Evolutionary conservation across 345 rosid genomes (phyloP).

Genomic region (Triadica sebifera): DNA sequence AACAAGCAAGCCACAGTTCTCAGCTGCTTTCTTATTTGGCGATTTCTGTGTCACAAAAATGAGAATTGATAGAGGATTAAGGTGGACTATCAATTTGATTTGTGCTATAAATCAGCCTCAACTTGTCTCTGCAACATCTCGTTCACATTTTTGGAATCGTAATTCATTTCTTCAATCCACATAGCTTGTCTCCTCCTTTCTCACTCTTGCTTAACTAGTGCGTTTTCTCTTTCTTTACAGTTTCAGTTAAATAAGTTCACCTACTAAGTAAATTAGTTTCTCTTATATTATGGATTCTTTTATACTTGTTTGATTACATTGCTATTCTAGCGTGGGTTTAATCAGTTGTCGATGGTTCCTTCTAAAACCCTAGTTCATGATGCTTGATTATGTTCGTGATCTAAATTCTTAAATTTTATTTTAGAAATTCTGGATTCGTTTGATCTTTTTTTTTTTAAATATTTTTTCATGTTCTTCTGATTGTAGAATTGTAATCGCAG

Average conservation of each 20-base stretch:
- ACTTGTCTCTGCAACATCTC: slow-evolving; percentile 25
- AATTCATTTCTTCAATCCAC: slow-evolving; percentile 25
- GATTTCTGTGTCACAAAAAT: neutral
- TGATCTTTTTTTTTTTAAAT: too few relatives aligned
- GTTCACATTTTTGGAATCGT: slow-evolving; percentile 1
- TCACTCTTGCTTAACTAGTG: slow-evolving; percentile 52
- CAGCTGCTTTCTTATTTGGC: neutral
- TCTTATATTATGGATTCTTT: neutral
- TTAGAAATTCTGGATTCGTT: too few relatives aligned
- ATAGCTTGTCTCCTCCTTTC: slow-evolving; percentile 9
- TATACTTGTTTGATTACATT: neutral
- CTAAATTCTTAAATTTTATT: too few relatives aligned
- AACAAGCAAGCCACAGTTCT: neutral
- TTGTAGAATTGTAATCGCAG: slow-evolving; percentile 48
- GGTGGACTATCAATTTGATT: slow-evolving; percentile 17
- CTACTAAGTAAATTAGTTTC: neutral
- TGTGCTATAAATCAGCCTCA: slow-evolving; percentile 26
- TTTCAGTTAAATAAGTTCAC: neutral
- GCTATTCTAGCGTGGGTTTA: neutral
- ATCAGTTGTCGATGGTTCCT: neutral
- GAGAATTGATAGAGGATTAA: slow-evolving; percentile 24
- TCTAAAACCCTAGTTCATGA: neutral
- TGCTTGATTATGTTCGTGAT: neutral
- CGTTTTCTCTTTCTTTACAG: neutral
- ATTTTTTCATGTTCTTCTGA: neutral